phyloP scores from a whole-genome alignment of 83 land plant genomes.

The Thuja plicata region DNA sequence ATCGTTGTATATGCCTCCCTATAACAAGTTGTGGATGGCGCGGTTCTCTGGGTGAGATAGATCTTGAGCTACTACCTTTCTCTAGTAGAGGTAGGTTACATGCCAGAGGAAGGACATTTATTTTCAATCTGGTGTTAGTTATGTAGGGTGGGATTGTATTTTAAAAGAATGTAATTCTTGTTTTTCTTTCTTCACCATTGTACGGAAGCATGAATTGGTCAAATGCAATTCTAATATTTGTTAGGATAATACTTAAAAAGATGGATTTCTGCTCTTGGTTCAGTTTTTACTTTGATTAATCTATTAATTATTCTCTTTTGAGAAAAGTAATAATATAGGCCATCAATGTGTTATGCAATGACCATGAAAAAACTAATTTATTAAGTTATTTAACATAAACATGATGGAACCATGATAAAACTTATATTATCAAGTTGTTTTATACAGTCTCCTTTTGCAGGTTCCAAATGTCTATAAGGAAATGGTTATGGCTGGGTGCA shows the following conservation, averaged over 20 bases:
- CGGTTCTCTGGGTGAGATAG: background rate
- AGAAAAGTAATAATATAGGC: background rate
- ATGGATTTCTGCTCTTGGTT: background rate
- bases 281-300: background rate
- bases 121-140: background rate
- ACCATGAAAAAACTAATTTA: background rate
- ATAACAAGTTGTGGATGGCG: background rate
- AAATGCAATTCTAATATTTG: background rate
- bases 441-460: conserved; percentile 21
- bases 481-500: conserved; percentile 57
- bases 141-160: background rate
- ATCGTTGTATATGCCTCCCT: background rate
- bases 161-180: background rate
- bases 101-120: background rate
- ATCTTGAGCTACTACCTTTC: background rate
- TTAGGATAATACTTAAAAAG: background rate
- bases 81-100: background rate
- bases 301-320: background rate
- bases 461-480: conserved; percentile 74
- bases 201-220: background rate
- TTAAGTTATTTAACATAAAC: background rate
- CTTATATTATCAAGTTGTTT: background rate
- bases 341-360: background rate
- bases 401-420: background rate
- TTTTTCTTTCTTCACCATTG: background rate